Percentiles rank a stretch among this genome's conserved stretches.
These are phyloP conservation scores for Elaeis oleifera DNA, from an alignment of 202 grass and related monocot species.

Conservation along the genomic window DNA sequence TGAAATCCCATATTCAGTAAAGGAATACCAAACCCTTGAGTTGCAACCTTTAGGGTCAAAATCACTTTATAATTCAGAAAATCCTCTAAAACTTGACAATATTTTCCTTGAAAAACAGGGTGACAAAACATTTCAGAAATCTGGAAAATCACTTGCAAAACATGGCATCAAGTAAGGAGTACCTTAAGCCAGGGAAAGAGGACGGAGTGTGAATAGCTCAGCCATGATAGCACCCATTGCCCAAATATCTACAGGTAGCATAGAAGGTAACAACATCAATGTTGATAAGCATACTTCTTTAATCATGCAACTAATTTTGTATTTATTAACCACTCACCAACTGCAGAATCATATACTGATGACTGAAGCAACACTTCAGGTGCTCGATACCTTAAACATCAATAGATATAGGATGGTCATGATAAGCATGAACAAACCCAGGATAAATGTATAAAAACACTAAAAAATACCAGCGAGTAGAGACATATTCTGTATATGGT, in stretches of 20 bases:
- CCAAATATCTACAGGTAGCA: conserved; percentile 83
- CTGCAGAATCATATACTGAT: conserved; percentile 79
- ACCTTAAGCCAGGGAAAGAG: conserved; percentile 98
- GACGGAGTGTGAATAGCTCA: conserved; percentile 84
- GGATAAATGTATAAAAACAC: not conserved
- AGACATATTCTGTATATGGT: conserved; percentile 98
- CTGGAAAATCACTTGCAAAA: no score
- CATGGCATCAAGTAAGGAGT: conserved; percentile 5
- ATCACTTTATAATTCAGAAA: no score
- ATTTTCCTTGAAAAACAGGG: no score
- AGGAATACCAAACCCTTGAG: no score
- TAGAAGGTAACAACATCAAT: conserved; percentile 8
- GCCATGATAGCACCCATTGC: conserved; percentile 99
- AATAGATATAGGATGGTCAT: conserved; percentile 16
- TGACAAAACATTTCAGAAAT: no score
- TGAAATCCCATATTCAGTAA: no score
- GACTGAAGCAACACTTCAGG: conserved; percentile 95
- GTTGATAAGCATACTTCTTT: no score
- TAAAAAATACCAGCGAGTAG: conserved; percentile 69
- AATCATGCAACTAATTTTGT: no score
- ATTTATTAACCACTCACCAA: conserved; percentile 46
- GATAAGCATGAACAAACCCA: conserved; percentile 13
- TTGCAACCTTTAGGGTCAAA: no score
- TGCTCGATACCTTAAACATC: conserved; percentile 75
- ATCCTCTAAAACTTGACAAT: no score